Evolutionary conservation across 208 protist genomes (phyloP), one percentile per base, ranked within the genome.

Genomic region (Angomonas deanei): DNA sequence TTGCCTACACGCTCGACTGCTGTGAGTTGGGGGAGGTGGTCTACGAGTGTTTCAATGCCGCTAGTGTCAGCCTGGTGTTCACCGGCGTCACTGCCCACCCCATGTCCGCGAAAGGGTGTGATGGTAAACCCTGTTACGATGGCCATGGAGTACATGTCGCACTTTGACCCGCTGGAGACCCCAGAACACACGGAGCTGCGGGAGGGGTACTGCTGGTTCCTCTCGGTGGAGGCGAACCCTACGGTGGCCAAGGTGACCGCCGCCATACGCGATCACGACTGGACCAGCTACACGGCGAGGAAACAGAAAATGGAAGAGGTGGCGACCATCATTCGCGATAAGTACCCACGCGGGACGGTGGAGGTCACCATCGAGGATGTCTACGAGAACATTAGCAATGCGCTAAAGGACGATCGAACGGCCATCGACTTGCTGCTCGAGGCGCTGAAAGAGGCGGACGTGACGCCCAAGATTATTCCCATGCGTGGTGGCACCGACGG

Each of bases 401-500:
- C 69, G 32, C 31, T 91, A 8, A 78, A 78, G 31, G 70, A 74
- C 10, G 78, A 90, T 52, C 70, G 72, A 47, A 84, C 78, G 0
- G 84, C 82, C 0, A 80, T 91, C 24, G 76, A 94, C 19, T 60
- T 94, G 38, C 71, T 94, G 19, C 66, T 92, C 19, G 75, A 87
- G 52, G 84, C 88, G 21, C 54, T 90, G 33, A 56, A 63, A 19
- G 74, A 38, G 42, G 82, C 76, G 15, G 69, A 70, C 6, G 84
- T 94, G 60, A 70, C 72, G 70, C 71, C 84, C 3, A 91, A 94
- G 52, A 63, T 90, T 31, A 92, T 74, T 11, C 74, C 82, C 0
- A 94, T 94, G 88, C 82, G 88, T 10, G 88, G 88, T 24, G 88
- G 88, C 27, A 92, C 84, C 2, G 88, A 94, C 48, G 88, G 88